phyloP scores from a whole-genome alignment of 306 rosid species.

The Boehmeria nivea region DNA sequence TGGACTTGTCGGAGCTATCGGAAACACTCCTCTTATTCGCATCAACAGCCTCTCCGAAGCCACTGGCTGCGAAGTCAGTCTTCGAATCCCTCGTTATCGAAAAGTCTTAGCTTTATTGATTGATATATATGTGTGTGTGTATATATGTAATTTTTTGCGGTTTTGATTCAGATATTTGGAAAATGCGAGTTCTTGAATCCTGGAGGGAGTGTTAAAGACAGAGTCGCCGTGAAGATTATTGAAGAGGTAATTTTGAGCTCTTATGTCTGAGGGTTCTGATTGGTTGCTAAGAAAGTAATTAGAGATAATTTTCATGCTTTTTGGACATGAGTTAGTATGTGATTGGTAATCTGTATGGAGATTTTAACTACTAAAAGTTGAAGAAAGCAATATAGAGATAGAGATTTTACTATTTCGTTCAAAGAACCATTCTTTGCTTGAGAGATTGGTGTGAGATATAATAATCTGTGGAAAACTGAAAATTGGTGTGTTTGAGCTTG shows the following conservation, averaged over 20 bases:
- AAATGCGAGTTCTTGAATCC: constrained; percentile 97
- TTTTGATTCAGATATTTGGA: constrained; percentile 56
- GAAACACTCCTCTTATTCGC: constrained; percentile 84
- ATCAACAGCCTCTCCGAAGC: constrained; percentile 87
- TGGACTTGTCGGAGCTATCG: constrained; percentile 71
- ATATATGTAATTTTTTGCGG: not conserved
- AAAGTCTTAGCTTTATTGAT: not conserved
- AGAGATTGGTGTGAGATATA: no score
- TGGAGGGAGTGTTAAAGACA: constrained; percentile 93
- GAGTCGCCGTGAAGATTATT: constrained; percentile 80
- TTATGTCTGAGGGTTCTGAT: not conserved
- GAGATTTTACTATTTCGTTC: no score
- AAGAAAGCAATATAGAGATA: no score
- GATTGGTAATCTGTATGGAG: no score
- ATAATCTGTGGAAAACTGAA: no score
- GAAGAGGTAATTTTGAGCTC: constrained; percentile 48
- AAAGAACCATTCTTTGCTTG: no score
- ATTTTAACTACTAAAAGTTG: no score
- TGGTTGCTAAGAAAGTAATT: not conserved
- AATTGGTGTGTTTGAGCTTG: no score
- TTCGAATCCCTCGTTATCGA: not conserved
- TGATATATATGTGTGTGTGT: not conserved
- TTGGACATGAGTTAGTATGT: no score
- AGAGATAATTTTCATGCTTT: no score
- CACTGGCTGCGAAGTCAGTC: constrained; percentile 67